These are phyloP conservation scores for Straminergon stramineum DNA, from an alignment of 225 moss, liverwort and hornwort species.

Conservation along the genomic window DNA sequence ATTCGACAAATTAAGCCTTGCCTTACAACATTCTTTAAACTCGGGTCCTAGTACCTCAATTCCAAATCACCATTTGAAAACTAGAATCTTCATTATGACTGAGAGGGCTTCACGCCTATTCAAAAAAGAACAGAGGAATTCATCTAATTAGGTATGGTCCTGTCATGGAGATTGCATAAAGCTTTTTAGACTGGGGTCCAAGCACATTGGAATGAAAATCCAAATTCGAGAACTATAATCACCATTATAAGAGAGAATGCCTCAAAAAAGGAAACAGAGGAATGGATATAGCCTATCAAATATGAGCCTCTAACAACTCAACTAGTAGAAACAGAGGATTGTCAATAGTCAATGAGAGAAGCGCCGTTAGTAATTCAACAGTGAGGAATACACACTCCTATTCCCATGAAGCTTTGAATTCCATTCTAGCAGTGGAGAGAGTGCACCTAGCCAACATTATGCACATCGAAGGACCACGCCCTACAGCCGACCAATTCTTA, in stretches of 20 bases:
- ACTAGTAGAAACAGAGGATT: not conserved
- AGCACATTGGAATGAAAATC: not conserved
- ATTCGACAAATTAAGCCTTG: constrained; percentile 5
- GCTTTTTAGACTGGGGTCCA: not conserved
- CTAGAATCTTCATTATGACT: not conserved
- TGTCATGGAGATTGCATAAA: not conserved
- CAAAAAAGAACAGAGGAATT: not conserved
- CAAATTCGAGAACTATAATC: not conserved
- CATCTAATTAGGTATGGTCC: constrained; percentile 1
- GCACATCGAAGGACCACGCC: not conserved
- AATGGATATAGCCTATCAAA: not conserved
- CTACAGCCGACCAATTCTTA: not conserved
- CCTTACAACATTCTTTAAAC: not conserved
- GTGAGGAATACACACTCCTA: not conserved
- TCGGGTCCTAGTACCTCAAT: not conserved
- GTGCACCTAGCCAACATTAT: not conserved
- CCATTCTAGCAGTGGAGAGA: not conserved
- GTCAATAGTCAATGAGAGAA: not conserved
- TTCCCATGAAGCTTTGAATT: not conserved
- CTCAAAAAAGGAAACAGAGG: not conserved
- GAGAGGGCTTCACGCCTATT: not conserved
- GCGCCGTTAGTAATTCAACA: not conserved
- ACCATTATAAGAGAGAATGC: not conserved
- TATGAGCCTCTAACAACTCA: not conserved
- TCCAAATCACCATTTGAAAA: not conserved